Evolutionary conservation across 2,329 filamentous ascomycete genomes (phyloP).

Genomic region (Aspergillus aculeatinus): DNA sequence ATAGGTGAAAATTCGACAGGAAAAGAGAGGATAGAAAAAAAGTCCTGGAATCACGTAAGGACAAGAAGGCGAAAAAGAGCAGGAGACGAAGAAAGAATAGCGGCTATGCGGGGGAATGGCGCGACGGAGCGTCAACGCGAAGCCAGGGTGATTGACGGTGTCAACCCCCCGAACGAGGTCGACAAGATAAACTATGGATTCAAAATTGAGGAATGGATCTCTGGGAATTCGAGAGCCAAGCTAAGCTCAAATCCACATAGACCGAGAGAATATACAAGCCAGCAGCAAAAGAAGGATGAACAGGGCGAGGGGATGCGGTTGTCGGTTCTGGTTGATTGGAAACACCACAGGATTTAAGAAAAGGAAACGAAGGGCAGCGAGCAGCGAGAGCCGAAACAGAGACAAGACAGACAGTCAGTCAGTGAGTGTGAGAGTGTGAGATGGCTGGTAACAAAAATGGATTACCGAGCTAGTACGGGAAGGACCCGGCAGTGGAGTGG

Average conservation of each 20-base stretch:
- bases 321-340: background rate
- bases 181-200: slow-evolving; percentile 7
- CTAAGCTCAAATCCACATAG: background rate
- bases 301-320: background rate
- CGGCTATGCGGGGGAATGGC: slow-evolving; percentile 28
- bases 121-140: slow-evolving; percentile 27
- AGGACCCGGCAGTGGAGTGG: background rate
- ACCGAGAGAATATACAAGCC: slow-evolving; percentile 1
- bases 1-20: slow-evolving; percentile 2
- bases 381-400: background rate
- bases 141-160: slow-evolving; percentile 29
- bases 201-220: background rate
- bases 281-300: background rate
- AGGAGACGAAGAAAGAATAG: slow-evolving; percentile 16
- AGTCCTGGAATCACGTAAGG: slow-evolving; percentile 16
- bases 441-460: background rate
- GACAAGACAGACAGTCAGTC: background rate
- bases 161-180: slow-evolving; percentile 19
- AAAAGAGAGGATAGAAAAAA: slow-evolving; percentile 11
- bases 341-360: slow-evolving; percentile 5
- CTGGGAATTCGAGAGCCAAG: slow-evolving; percentile 1
- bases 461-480: slow-evolving; percentile 1
- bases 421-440: background rate
- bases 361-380: slow-evolving; percentile 3
- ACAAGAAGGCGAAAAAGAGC: slow-evolving; percentile 6